A percentile compares a stretch with the other conserved stretches of the same genome.
Evolutionary conservation across 1,139 yeast species (phyloP).

Genomic region (Saccharomyces hybrid): DNA sequence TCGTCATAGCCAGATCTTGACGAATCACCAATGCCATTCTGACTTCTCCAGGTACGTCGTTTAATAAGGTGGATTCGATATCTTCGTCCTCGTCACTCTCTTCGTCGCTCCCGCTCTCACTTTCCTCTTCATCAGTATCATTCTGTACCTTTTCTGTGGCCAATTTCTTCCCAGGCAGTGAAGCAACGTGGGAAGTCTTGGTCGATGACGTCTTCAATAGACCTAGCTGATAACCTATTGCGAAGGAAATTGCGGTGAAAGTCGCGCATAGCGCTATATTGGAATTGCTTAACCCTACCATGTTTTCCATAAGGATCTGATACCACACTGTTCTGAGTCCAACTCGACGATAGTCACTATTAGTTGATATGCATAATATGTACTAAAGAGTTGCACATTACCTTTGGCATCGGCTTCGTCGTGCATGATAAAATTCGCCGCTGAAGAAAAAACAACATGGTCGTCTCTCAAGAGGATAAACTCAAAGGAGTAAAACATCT

Average conservation of each 20-base stretch:
- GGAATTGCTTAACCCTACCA: conserved; percentile 15
- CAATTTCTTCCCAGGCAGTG: conserved; percentile 9
- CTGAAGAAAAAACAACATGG: background rate
- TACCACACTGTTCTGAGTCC: background rate
- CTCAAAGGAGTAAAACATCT: background rate
- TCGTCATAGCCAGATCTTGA: conserved; percentile 83
- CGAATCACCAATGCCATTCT: conserved; percentile 85
- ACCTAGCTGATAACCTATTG: background rate
- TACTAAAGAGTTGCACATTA: background rate
- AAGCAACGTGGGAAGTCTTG: conserved; percentile 9
- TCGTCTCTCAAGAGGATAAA: background rate
- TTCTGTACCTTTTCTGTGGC: conserved; percentile 19
- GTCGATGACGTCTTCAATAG: conserved; percentile 10
- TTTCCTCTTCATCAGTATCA: conserved; percentile 30
- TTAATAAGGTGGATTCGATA: conserved; percentile 50
- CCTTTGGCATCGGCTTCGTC: background rate
- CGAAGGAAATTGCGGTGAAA: background rate
- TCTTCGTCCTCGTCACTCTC: conserved; percentile 46
- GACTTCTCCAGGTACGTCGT: conserved; percentile 67
- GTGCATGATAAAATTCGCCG: background rate
- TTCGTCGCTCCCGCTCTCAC: conserved; percentile 22
- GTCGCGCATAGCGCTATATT: conserved; percentile 1
- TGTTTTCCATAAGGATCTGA: background rate
- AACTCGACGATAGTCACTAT: background rate
- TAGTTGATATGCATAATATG: background rate